Base-by-base conservation (phyloP, 352 stramenopile species). In the Phytopythium oedochilum region DNA sequence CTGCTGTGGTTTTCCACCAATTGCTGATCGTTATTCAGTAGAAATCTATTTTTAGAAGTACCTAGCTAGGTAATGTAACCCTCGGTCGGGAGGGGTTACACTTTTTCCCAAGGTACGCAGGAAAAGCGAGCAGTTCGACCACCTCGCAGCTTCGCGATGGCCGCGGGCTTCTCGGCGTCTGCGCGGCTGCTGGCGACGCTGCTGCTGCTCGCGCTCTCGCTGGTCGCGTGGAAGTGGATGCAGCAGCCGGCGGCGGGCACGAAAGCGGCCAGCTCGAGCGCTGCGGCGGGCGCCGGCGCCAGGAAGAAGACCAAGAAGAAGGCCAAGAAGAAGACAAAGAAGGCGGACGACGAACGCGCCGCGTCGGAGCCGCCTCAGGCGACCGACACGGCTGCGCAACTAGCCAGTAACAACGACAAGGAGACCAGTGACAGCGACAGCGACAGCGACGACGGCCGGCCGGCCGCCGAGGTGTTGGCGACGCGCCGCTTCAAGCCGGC, bases 401-500 rank as follows among this genome's bases (percentile, higher is more conserved):
- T 2, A 26, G 22, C 2, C 4, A 12, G 12, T 17, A 32, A 44
- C n/a, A 54, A 58, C 10, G 66, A 75, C 20, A 59, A 64, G 47
- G 63, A 73, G 17, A 22, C n/a, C 1, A 29, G 22, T 31, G 73
- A 87, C 22, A 63, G 64, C 23, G 68, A 62, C 43, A 73, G 76
- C 61, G 73, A 84, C 34, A 70, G 71, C 35, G 78, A 91, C 50
- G 76, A 83, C 34, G 76, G 74, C 8, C 73, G 78, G 8, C 72
- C 66, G 18, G 83, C 75, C n/a, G 65, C 64, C n/a, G 61, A 93
- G 69, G 60, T 90, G 34, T 49, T 93, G 36, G 62, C 78, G 12
- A 73, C 67, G 11, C 73, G 78, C 40, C 82, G 70, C 42, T 93
- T 93, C 56, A 71, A 84, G 49, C 70, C 75, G 10, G 83, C 71